Base-by-base conservation (phyloP, 768 basidiomycete species). In the Russula sp. region DNA sequence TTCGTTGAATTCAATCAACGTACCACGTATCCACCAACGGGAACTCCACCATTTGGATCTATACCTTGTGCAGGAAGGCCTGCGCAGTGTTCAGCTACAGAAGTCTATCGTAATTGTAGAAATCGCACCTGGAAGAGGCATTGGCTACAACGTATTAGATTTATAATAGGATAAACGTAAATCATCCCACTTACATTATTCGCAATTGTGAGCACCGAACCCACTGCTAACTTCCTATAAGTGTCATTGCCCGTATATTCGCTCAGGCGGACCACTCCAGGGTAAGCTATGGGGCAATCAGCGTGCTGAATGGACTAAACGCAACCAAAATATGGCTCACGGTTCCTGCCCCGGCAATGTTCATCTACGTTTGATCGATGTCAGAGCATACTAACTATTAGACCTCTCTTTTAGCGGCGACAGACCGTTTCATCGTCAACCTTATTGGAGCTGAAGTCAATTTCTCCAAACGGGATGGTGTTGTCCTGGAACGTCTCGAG, bases 1-100 rank as follows among this genome's bases (percentile, higher is more conserved):
- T 32, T 46, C 16, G 5, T 18, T 9, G 38, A 22, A n/a, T 26
- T 40, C 26, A 13, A 44, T n/a, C 5, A 10, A 44, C 56, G 26
- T 20, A 57, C 56, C 14, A 57, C 38, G 11, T 57, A 57, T 57
- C 26, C 28, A 2, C 28, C 40, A 30, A 32, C 11, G 40, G 56
- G 56, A 30, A 18, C 26, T 6, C 56, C 56, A 30, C 9, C 14
- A 26, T 3, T 55, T 0, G 87, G 87, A 70, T 87, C 79, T 51
- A 89, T 81, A 5, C 77, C 76, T 69, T 84, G 82, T 0, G 82
- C 81, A 46, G 87, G 79, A 65, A 90, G 80, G 59, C 84, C 84
- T 62, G 30, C 10, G 13, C 16, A 32, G 50, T 26, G 73, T 68
- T 13, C 76, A 66, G 51, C 38, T 54, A 40, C 16, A 34, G 10